A percentile compares a stretch with the other conserved stretches of the same genome.
Evolutionary conservation across 2,329 filamentous ascomycete species (phyloP).

Genomic region (Metarhizium humberi): DNA sequence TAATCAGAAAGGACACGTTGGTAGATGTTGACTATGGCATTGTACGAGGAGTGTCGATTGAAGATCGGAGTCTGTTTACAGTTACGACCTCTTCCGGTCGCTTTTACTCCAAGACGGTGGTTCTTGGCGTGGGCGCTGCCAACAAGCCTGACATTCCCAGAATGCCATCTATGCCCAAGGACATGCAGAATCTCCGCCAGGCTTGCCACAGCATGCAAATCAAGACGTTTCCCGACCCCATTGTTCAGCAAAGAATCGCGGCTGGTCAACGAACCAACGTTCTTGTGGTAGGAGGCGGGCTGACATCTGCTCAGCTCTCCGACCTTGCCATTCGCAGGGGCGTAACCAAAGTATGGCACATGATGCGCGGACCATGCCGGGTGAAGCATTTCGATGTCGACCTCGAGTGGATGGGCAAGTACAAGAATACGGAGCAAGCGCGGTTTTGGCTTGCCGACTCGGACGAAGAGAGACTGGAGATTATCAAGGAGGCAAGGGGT

Average conservation of each 20-base stretch:
- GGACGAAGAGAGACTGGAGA: slow-evolving; percentile 57
- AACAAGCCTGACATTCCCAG: slow-evolving; percentile 43
- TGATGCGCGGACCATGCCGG: slow-evolving; percentile 51
- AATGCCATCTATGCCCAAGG: slow-evolving; percentile 22
- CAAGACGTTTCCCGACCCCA: slow-evolving; percentile 43
- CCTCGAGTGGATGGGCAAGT: slow-evolving; percentile 74
- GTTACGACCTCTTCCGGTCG: slow-evolving; percentile 44
- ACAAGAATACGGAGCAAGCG: slow-evolving; percentile 67
- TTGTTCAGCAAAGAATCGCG: slow-evolving; percentile 44
- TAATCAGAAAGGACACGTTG: slow-evolving; percentile 54
- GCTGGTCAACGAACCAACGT: slow-evolving; percentile 46
- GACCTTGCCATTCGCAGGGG: slow-evolving; percentile 57
- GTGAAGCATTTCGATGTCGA: slow-evolving; percentile 74
- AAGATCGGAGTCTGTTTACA: slow-evolving; percentile 52
- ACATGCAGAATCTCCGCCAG: slow-evolving; percentile 22
- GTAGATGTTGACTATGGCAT: slow-evolving; percentile 51
- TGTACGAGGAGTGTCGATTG: slow-evolving; percentile 30
- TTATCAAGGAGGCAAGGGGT: slow-evolving; percentile 56
- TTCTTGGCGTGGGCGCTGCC: slow-evolving; percentile 63
- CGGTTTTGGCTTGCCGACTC: slow-evolving; percentile 69
- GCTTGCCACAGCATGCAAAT: slow-evolving; percentile 59
- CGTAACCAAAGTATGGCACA: slow-evolving; percentile 57
- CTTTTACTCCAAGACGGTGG: slow-evolving; percentile 52
- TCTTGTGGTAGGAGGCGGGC: slow-evolving; percentile 63
- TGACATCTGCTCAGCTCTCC: slow-evolving; percentile 66